phyloP scores from a whole-genome alignment of 352 stramenopile species.

The Globisporangium abappressorium region DNA sequence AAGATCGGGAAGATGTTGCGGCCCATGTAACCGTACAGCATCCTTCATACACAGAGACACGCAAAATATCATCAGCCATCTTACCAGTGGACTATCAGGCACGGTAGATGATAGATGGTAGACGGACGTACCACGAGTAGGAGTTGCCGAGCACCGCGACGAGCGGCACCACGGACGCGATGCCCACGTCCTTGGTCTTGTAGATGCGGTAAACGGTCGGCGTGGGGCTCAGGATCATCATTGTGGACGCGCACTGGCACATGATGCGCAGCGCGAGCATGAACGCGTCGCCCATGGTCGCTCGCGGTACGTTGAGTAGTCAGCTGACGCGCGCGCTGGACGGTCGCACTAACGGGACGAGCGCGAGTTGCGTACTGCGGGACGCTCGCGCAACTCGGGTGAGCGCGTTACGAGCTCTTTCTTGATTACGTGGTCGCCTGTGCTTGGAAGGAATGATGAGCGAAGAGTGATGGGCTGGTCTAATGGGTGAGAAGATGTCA shows the following conservation, averaged over 20 bases:
- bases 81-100: too few relatives aligned
- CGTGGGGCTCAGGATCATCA: constrained; percentile 41
- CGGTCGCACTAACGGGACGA: not conserved
- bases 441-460: not conserved
- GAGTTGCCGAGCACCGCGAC: constrained; percentile 37
- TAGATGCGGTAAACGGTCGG: constrained; percentile 40
- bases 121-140: constrained; percentile 20
- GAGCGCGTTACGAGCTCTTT: not conserved
- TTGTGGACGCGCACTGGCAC: constrained; percentile 30
- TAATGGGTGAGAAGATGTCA: not conserved
- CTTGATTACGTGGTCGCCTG: not conserved
- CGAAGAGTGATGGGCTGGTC: not conserved
- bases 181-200: constrained; percentile 34
- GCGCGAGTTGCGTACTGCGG: not conserved
- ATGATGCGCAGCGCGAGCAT: constrained; percentile 30
- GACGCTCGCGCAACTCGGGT: not conserved
- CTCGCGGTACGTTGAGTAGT: not conserved
- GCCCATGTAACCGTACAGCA: constrained; percentile 41
- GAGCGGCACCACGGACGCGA: constrained; percentile 34
- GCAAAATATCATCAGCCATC: not conserved
- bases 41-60: constrained; percentile 21
- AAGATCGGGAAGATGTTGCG: constrained; percentile 32
- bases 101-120: too few relatives aligned
- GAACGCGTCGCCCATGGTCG: constrained; percentile 11
- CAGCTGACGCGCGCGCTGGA: not conserved